Evolutionary conservation across 441 rosid genomes (phyloP).

Genomic region (Aquilaria agallochum): DNA sequence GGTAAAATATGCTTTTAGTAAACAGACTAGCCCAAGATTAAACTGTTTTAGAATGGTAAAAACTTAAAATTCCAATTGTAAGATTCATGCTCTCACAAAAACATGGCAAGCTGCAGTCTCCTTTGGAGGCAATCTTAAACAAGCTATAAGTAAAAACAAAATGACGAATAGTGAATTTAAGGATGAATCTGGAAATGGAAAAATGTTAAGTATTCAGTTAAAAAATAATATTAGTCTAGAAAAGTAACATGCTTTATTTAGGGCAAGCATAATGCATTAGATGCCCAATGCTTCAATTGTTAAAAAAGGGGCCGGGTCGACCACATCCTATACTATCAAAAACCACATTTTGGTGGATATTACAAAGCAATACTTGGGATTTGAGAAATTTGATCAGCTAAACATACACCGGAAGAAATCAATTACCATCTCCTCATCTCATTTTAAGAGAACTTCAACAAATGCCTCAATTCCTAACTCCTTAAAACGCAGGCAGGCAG

Average conservation of each 20-base stretch:
- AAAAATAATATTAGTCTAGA: background rate
- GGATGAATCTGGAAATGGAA: conserved; percentile 7
- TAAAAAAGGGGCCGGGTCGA: background rate
- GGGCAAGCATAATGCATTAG: background rate
- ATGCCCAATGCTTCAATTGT: background rate
- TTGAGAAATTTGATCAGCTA: no score
- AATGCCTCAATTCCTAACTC: no score
- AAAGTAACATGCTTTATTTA: background rate
- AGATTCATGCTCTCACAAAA: conserved; percentile 55
- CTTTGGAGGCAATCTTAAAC: conserved; percentile 96
- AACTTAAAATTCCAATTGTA: conserved; percentile 11
- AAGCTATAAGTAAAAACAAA: conserved; percentile 46
- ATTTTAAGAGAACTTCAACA: no score
- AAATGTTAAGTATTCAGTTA: background rate
- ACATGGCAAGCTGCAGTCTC: conserved; percentile 98
- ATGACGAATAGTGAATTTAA: conserved; percentile 10
- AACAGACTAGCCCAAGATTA: no score
- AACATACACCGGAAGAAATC: no score
- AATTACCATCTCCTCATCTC: no score
- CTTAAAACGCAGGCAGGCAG: no score
- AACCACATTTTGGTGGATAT: no score
- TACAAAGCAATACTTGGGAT: no score
- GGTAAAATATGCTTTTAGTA: no score
- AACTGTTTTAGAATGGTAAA: no score
- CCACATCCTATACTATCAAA: no score